Percentiles rank a stretch among this genome's conserved stretches.
These are phyloP conservation scores for Knoxia roxburghii DNA, from an alignment of 257 asterid genomes.

Conservation along the genomic window DNA sequence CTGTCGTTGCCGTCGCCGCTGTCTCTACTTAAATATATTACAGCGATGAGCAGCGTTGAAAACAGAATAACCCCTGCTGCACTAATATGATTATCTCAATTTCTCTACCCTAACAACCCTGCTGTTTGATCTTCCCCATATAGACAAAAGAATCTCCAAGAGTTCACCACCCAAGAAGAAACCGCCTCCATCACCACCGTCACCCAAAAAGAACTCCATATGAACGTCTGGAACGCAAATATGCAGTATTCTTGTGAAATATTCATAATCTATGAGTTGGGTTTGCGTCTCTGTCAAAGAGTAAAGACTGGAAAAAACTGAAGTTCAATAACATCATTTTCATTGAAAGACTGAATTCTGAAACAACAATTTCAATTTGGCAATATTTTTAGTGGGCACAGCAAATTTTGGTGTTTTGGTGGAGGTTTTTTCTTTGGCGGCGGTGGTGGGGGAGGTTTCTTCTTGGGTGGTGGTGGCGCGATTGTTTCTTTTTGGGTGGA, in stretches of 20 bases:
- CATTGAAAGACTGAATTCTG: not conserved
- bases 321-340: slow-evolving; percentile 20
- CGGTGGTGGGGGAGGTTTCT: too few species aligned
- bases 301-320: slow-evolving; percentile 2
- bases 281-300: slow-evolving; percentile 6
- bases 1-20: too few species aligned
- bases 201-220: slow-evolving; percentile 28
- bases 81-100: too few species aligned
- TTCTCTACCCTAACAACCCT: too few species aligned
- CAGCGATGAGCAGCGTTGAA: too few species aligned
- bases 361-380: not conserved
- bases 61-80: too few species aligned
- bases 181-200: too few species aligned
- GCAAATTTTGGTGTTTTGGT: slow-evolving; percentile 16
- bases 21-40: too few species aligned
- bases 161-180: slow-evolving; percentile 35
- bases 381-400: slow-evolving; percentile 16
- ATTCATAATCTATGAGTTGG: slow-evolving; percentile 5
- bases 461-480: too few species aligned
- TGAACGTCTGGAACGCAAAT: not conserved
- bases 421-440: too few species aligned
- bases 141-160: slow-evolving; percentile 48
- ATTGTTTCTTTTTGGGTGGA: too few species aligned
- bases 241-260: not conserved
- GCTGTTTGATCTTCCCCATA: too few species aligned